Base-by-base conservation (phyloP, 2,329 filamentous ascomycete genomes). In the Stachybotrys chartarum region DNA sequence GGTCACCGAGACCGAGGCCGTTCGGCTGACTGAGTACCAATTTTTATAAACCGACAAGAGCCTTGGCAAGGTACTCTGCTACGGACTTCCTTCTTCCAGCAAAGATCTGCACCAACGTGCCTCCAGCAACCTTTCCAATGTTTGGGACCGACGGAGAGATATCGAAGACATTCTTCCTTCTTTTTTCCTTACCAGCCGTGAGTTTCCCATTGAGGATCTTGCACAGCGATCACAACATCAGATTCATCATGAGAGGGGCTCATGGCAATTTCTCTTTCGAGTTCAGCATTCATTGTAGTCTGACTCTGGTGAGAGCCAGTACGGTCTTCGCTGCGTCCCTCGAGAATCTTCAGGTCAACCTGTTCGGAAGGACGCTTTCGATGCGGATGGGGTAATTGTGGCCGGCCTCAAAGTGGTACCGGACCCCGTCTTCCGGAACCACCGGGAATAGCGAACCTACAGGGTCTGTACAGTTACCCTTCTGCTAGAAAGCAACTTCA, bases 191-290 rank as follows among this genome's bases (percentile, higher is more conserved):
- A 87, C 55, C 85, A 85, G 52, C 76, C 73, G 83, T 89, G 69
- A 0, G 66, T 68, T 47, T 72, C 70, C 61, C 66, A 65, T 10
- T 68, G 61, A 1, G 64, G 76, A 57, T 86, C 86, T 31, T 87
- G 74, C 3, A 86, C 85, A 2, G 83, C 81, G 39, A 67, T 66
- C 0, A 66, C 62, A 57, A 86, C 73, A 18, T 85, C 83, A 55
- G 85, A 78, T 39, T 87, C 84, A 0, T 80, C 79, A 11, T 76
- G 72, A 58, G 75, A 75, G 5, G 85, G 85, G 1, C 80, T 70
- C 6, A 77, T 70, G 0, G 81, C 78, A 1, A 85, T 85, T 54
- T 83, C 69, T 3, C 62, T 67, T 1, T 70, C 52, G 16, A 72
- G 60, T 52, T 70, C 64, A 5, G 66, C n/a, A n/a, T n/a, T n/a